These are phyloP conservation scores for Hypomontagnella submonticulosa DNA, from an alignment of 495 filamentous ascomycete species.

Conservation along the genomic window DNA sequence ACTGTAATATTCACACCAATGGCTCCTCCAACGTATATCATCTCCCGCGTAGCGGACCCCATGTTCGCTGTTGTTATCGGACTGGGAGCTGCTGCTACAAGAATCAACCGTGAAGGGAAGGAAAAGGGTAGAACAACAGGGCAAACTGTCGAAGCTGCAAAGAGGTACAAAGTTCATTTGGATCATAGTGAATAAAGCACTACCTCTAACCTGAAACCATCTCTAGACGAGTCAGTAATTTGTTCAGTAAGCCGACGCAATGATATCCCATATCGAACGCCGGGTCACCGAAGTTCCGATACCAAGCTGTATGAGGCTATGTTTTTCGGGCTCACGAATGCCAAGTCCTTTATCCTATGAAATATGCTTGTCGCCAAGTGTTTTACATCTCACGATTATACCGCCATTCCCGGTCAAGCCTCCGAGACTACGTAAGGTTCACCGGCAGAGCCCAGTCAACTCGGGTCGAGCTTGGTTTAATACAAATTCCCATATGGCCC, in stretches of 20 bases:
- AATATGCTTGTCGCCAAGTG: not conserved
- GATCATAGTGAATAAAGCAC: not conserved
- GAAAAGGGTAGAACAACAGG: conserved; percentile 68
- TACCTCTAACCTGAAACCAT: conserved; percentile 8
- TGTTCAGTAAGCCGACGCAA: conserved; percentile 21
- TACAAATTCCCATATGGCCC: too few species aligned
- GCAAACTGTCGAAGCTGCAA: conserved; percentile 61
- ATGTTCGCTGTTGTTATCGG: conserved; percentile 88
- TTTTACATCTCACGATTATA: not conserved
- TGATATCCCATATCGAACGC: conserved; percentile 7
- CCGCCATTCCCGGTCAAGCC: too few species aligned
- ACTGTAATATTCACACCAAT: conserved; percentile 43
- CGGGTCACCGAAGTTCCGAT: not conserved
- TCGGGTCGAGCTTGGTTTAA: too few species aligned
- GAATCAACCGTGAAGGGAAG: conserved; percentile 86
- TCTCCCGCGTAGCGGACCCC: conserved; percentile 80
- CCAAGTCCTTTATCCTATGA: too few species aligned
- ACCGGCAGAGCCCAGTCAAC: too few species aligned
- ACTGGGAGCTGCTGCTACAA: conserved; percentile 67
- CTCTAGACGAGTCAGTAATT: conserved; percentile 30
- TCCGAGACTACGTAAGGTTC: too few species aligned
- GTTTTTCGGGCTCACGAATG: not conserved
- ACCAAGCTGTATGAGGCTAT: not conserved
- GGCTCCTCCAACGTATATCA: conserved; percentile 64
- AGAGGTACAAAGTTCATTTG: conserved; percentile 52